Base-by-base conservation (phyloP, 2,329 filamentous ascomycete genomes). In the Cladosporium sp. region DNA sequence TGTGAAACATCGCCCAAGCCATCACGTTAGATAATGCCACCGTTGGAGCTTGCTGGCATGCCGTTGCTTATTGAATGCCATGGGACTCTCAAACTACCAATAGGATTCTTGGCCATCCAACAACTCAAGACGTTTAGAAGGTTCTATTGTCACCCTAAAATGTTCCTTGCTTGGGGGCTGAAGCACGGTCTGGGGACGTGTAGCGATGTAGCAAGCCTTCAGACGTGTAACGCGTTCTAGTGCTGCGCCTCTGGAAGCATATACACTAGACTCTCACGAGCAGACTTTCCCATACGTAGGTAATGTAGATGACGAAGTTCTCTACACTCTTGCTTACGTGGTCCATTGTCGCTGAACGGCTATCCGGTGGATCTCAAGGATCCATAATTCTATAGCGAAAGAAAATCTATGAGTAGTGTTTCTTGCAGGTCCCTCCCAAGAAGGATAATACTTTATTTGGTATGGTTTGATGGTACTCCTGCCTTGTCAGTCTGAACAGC, bases 51-150 rank as follows among this genome's bases (percentile, higher is more conserved):
- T 46, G 39, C n/a, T 43, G 36, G 36, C 36, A 43, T 21, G 36
- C 1, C n/a, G 18, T 3, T 43, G 1, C n/a, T n/a, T 2, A n/a
- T 0, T 43, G n/a, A n/a, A n/a, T n/a, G n/a, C 7, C 18, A 7
- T 43, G 18, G 36, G 34, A 4, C 7, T 43, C n/a, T 8, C 39
- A 46, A n/a, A 46, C n/a, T 46, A 10, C 39, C 39, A 10, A 46
- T 46, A 8, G n/a, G 21, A 4, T 11, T 14, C 10, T 23, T 13
- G 8, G n/a, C 6, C 39, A 13, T 46, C n/a, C 13, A n/a, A 46
- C 39, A 21, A 8, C 8, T 23, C 2, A 2, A 21, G n/a, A 21
- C n/a, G 8, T 46, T 10, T 13, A 21, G 39, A 21, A 46, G 11
- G n/a, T 46, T 46, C 39, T 4, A 11, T 11, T 1, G n/a, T 13